Evolutionary conservation across 768 basidiomycete genomes (phyloP), one percentile per base, ranked within the genome.

Genomic region (Leccinum imitatum): DNA sequence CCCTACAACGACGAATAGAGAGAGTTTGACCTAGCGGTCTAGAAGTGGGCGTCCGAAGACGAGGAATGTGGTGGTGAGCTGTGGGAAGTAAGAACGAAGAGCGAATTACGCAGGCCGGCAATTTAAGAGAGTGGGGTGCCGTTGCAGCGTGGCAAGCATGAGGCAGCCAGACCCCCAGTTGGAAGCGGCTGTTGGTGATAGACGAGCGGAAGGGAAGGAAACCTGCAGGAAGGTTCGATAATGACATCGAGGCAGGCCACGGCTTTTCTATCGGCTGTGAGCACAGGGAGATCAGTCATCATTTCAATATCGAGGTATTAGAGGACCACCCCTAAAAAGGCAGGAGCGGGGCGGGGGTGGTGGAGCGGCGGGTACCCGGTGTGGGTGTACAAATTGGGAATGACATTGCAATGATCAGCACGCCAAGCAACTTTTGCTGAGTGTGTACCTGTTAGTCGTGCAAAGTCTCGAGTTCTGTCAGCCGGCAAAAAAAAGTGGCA

Each of bases 141-240:
- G 67, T 71, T 74, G 72, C 63, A 63, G 72, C 72, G 72, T 73
- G 72, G 75, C 63, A 35, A 59, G 72, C 72, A 73, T 75, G 72
- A 73, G 72, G 72, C 72, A 66, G 65, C 63, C 68, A 58, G 71
- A 67, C 68, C 73, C 61, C 63, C 56, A 69, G 67, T 48, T 60
- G 52, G 63, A 60, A 67, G 67, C 74, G 64, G 68, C 61, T 68
- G 68, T 67, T 63, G 53, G 71, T 73, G 72, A 75, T 72, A 65
- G 72, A 73, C 69, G 65, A 65, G 59, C 17, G 70, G 64, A 62
- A 63, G 59, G 68, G 50, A 72, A 74, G 63, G 67, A 63, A 63
- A 61, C 60, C 58, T 66, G 53, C 65, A 65, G 67, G 67, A 69
- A 64, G 63, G 58, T 63, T 62, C 66, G 71, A 72, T 74, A 61